Evolutionary conservation across 1,284 basidiomycete species (phyloP).

Genomic region (Ustilago bromivora): DNA sequence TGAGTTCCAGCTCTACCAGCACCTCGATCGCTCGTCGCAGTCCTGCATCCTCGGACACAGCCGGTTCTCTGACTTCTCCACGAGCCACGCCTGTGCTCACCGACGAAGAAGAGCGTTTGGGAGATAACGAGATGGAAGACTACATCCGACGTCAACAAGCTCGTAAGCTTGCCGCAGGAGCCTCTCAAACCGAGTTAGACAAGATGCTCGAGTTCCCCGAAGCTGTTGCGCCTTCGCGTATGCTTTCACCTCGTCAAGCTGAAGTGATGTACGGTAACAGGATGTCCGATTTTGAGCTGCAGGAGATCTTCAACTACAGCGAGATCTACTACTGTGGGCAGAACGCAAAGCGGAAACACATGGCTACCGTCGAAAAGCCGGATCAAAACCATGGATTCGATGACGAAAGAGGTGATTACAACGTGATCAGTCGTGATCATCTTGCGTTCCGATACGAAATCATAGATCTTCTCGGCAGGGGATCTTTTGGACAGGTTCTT

Average conservation of each 20-base stretch:
- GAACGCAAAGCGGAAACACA: conserved; percentile 61
- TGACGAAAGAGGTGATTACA: conserved; percentile 97
- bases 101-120: conserved; percentile 85
- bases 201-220: conserved; percentile 93
- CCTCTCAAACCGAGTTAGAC: conserved; percentile 84
- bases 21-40: conserved; percentile 30
- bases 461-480: conserved; percentile 91
- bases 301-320: conserved; percentile 90
- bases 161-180: conserved; percentile 84
- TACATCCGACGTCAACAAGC: conserved; percentile 91
- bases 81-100: conserved; percentile 40
- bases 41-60: conserved; percentile 38
- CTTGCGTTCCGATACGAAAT: conserved; percentile 96
- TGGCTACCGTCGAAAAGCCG: conserved; percentile 74
- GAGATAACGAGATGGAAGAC: conserved; percentile 96
- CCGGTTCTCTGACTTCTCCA: conserved; percentile 19
- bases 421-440: conserved; percentile 89
- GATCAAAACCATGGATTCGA: conserved; percentile 96
- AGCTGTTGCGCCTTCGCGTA: conserved; percentile 79
- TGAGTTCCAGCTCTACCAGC: conserved; percentile 16
- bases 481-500: conserved; percentile 97
- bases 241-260: conserved; percentile 76
- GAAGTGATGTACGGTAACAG: conserved; percentile 70
- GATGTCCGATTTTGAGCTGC: conserved; percentile 78
- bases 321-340: conserved; percentile 84